Base-by-base conservation (phyloP, 306 rosid genomes). In the Cicer cuneatum region DNA sequence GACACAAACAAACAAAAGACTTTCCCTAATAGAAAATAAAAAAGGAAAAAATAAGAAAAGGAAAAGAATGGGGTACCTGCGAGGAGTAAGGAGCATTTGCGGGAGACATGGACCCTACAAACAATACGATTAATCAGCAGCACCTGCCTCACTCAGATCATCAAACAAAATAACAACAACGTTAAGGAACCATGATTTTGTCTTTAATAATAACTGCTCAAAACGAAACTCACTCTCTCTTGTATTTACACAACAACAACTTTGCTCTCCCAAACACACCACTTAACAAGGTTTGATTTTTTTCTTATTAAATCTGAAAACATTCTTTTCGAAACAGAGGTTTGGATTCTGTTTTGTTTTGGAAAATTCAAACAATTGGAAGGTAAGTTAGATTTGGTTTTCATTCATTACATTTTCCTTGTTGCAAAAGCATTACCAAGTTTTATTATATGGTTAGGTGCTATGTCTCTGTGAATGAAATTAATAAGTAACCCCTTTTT, bases 171-270 rank as follows among this genome's bases (percentile, higher is more conserved):
- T 24, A 43, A 66, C 71, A 62, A 2, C 29, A 64, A 73, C 68
- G 52, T 75, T 75, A 47, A 56, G 15, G 6, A 48, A 77, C 46
- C 71, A 57, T 70, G 58, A 66, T 81, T 77, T 73, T 84, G 85
- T 84, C 83, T 13, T 10, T 45, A 0, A 15, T 49, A 21, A 13
- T 62, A 49, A 19, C 45, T 61, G 41, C 49, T 7, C 29, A 62
- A 4, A 41, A 69, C 63, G 65, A 64, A 74, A 80, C 7, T 46
- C 85, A 69, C 83, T 18, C 71, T 64, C 40, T 49, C 8, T 46
- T 58, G 37, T 45, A 42, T 15, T 52, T 52, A 24, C 9, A 52
- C 4, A 16, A 15, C 10, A 16, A 16, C 41, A 59, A 33, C 65
- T 52, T 16, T 33, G 13, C 8, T 8, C 1, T 10, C 45, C 10